Evolutionary conservation across 176 grass and related monocot species (phyloP).

Genomic region (Zea luxurians): DNA sequence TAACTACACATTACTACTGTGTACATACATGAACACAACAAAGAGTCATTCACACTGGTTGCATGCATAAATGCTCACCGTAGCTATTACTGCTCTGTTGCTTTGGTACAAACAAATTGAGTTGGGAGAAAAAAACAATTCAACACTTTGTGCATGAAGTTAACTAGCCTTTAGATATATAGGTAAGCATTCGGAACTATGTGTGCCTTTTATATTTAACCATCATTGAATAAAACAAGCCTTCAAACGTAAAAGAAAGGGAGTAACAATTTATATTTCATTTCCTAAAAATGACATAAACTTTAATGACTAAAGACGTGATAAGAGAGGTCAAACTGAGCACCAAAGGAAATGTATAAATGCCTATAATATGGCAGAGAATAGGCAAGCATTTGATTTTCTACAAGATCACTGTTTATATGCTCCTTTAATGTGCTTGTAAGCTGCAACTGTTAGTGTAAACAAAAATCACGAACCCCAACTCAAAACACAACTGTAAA

Average conservation of each 20-base stretch:
- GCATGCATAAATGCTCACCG: too few relatives aligned
- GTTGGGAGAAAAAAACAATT: background rate
- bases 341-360: constrained; percentile 12
- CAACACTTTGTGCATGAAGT: background rate
- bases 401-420: background rate
- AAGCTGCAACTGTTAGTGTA: background rate
- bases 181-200: background rate
- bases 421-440: background rate
- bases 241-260: background rate
- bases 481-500: background rate
- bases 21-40: too few relatives aligned
- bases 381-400: background rate
- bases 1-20: too few relatives aligned
- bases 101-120: background rate
- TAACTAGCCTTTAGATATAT: background rate
- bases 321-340: background rate
- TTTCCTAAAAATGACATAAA: constrained; percentile 1
- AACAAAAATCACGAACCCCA: background rate
- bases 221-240: background rate
- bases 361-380: background rate
- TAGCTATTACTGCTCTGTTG: background rate
- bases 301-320: background rate
- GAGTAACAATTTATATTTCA: background rate
- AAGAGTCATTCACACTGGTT: too few relatives aligned
- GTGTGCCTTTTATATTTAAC: background rate